A percentile compares a stretch with the other conserved stretches of the same genome.
Evolutionary conservation across 2,329 filamentous ascomycete genomes (phyloP).

Genomic region (Claviceps sp.): DNA sequence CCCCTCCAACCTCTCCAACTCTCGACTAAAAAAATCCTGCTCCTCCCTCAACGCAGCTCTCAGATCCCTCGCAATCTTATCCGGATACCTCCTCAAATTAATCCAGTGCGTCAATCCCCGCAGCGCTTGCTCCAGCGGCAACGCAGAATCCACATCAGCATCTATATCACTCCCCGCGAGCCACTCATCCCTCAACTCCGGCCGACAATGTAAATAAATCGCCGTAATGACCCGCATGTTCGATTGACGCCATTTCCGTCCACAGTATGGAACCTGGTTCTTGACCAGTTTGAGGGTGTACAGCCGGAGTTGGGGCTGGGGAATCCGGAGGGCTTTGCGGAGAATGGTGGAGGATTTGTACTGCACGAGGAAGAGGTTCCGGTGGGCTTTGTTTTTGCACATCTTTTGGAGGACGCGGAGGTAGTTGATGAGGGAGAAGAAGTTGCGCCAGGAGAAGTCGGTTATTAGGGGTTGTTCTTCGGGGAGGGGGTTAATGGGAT

Average conservation of each 20-base stretch:
- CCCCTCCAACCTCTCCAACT: constrained; percentile 59
- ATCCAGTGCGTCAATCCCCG: constrained; percentile 88
- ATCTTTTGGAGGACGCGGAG: constrained; percentile 95
- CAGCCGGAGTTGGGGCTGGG: constrained; percentile 72
- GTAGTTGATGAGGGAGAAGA: constrained; percentile 91
- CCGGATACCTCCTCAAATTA: constrained; percentile 71
- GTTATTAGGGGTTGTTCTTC: constrained; percentile 56
- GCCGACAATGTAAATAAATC: constrained; percentile 85
- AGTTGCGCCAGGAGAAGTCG: constrained; percentile 83
- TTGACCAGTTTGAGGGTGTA: constrained; percentile 99
- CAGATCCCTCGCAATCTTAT: constrained; percentile 53
- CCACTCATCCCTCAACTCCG: constrained; percentile 92
- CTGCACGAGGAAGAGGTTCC: constrained; percentile 82
- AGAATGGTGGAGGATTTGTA: constrained; percentile 92
- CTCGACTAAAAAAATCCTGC: constrained; percentile 65
- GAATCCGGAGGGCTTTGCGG: constrained; percentile 80
- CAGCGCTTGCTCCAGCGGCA: constrained; percentile 84
- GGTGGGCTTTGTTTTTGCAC: constrained; percentile 88
- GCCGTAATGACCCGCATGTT: constrained; percentile 99
- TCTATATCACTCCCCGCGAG: constrained; percentile 83
- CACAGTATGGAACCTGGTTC: constrained; percentile 94
- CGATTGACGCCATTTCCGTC: constrained; percentile 91
- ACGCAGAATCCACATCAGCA: constrained; percentile 80
- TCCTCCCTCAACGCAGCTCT: constrained; percentile 53
- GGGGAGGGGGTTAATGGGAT: constrained; percentile 58